These are phyloP conservation scores for Volvariella surrecta DNA, from an alignment of 1,284 basidiomycete species.

Conservation along the genomic window DNA sequence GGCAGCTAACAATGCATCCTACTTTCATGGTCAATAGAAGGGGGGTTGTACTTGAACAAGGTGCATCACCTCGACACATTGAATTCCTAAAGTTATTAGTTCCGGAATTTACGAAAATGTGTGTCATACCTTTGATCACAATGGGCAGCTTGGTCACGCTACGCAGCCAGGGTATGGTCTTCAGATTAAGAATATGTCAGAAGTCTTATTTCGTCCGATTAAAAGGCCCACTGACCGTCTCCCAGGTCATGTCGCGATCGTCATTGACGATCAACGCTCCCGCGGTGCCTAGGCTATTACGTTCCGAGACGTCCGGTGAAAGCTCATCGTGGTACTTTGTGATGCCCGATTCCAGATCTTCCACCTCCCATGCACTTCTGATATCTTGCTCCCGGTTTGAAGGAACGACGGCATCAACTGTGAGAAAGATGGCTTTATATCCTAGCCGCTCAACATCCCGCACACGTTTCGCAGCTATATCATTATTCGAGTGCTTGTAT, in stretches of 20 bases:
- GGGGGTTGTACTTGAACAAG: not conserved
- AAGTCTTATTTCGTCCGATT: not conserved
- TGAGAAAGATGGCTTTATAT: conserved; percentile 84
- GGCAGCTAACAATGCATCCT: conserved; percentile 84
- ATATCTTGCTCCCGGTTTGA: conserved; percentile 84
- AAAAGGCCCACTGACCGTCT: conserved; percentile 32
- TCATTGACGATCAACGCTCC: conserved; percentile 55
- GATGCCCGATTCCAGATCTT: conserved; percentile 45
- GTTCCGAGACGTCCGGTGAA: conserved; percentile 23
- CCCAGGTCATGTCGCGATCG: conserved; percentile 69
- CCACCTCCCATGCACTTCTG: conserved; percentile 50
- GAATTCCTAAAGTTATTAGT: conserved; percentile 39
- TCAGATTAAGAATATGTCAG: conserved; percentile 4
- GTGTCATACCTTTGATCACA: conserved; percentile 66
- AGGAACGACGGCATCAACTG: conserved; percentile 83
- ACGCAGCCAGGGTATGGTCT: conserved; percentile 76
- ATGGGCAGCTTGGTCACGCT: conserved; percentile 73
- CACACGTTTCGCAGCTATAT: conserved; percentile 64
- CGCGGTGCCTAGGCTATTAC: conserved; percentile 50
- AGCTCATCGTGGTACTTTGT: conserved; percentile 28
- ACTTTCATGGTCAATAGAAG: conserved; percentile 4
- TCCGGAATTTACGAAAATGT: not conserved
- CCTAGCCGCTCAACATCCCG: conserved; percentile 64
- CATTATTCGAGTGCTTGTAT: conserved; percentile 76
- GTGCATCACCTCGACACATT: conserved; percentile 60